A percentile compares a stretch with the other conserved stretches of the same genome.
Conservation (phyloP, 495 filamentous ascomycete genomes). For the Letharia columbiana region DNA sequence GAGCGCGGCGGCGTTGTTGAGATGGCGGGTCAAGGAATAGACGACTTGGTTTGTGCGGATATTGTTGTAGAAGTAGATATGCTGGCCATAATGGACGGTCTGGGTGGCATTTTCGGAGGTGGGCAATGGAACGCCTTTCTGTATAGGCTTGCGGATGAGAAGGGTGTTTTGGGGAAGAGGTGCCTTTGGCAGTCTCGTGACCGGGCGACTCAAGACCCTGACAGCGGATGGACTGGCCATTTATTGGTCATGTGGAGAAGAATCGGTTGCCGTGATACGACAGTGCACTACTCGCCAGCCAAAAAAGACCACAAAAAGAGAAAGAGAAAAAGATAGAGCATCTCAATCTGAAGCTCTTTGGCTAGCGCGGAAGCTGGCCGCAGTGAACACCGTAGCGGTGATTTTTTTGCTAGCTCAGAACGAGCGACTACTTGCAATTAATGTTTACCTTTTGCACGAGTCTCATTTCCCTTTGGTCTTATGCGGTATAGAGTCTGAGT, state of each 20-base stretch:
- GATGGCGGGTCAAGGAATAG: constrained; percentile 61
- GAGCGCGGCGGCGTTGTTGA: constrained; percentile 60
- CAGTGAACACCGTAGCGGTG: background rate
- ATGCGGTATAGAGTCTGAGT: background rate
- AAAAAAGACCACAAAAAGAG: background rate
- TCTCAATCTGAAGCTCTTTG: background rate
- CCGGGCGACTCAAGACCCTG: background rate
- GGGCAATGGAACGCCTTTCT: constrained; percentile 14
- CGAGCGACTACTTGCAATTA: background rate
- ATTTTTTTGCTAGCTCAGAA: too few species aligned
- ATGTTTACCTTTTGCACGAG: background rate
- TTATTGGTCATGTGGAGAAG: background rate
- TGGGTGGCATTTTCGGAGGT: background rate
- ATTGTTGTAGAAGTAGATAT: constrained; percentile 80
- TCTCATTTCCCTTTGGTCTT: background rate
- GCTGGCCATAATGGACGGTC: constrained; percentile 46
- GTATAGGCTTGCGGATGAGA: constrained; percentile 20
- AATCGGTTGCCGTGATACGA: background rate
- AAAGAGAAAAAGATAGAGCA: background rate
- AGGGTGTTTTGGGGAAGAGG: constrained; percentile 12
- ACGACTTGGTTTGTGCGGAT: constrained; percentile 72
- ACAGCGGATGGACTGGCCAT: background rate
- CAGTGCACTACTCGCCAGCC: background rate
- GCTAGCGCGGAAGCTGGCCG: background rate
- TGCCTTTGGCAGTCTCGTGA: background rate